These are phyloP conservation scores for Astrocystis sublimbata DNA, from an alignment of 495 filamentous ascomycete genomes.

Conservation along the genomic window DNA sequence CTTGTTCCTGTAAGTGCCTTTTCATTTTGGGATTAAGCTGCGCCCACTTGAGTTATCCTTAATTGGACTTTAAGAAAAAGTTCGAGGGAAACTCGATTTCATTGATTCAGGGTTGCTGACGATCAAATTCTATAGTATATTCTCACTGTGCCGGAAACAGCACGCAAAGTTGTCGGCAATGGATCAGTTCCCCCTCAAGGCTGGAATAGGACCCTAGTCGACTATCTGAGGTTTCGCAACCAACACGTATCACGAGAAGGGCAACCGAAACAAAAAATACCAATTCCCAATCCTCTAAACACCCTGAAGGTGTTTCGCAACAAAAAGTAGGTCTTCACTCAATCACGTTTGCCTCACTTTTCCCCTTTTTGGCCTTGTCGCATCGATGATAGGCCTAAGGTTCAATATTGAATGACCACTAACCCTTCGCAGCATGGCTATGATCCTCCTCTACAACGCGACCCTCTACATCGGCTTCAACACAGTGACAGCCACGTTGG, in stretches of 20 bases:
- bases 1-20: slow-evolving; percentile 39
- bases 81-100: no score
- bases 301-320: slow-evolving; percentile 66
- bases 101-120: no score
- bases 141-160: slow-evolving; percentile 66
- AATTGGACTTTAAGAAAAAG: background rate
- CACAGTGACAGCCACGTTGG: slow-evolving; percentile 52
- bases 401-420: background rate
- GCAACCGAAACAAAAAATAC: slow-evolving; percentile 50
- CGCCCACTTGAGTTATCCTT: background rate
- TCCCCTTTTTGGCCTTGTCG: no score
- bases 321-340: slow-evolving; percentile 52
- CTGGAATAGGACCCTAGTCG: slow-evolving; percentile 55
- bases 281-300: slow-evolving; percentile 69
- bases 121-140: slow-evolving; percentile 35
- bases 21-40: background rate
- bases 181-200: slow-evolving; percentile 59
- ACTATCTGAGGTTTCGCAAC: slow-evolving; percentile 39
- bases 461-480: slow-evolving; percentile 54
- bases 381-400: background rate
- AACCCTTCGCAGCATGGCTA: slow-evolving; percentile 25
- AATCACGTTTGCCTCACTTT: background rate
- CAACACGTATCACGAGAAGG: slow-evolving; percentile 30
- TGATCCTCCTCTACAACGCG: slow-evolving; percentile 47
- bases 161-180: slow-evolving; percentile 70